Base-by-base conservation (phyloP, 306 rosid species). In the Pyrus betulifolia region DNA sequence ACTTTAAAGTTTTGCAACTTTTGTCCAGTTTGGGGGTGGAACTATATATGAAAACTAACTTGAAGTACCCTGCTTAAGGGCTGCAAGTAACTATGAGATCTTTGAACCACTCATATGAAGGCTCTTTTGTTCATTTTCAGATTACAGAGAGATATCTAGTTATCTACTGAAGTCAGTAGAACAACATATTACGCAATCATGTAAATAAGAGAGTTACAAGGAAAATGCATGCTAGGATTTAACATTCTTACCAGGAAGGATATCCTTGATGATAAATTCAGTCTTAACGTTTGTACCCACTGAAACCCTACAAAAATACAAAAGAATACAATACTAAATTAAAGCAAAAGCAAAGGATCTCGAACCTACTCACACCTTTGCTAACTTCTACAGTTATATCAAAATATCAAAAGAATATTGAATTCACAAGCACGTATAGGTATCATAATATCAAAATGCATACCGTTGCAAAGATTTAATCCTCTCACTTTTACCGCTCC, bases 231-330 rank as follows among this genome's bases (percentile, higher is more conserved):
- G 18, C 55, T 17, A 2, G 54, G 64, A 33, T 55, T 74, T 62
- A 35, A 22, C 31, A 62, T 74, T 64, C 85, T 70, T 86, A 93
- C 98, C 92, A 75, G 78, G 64, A 82, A 17, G 55, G 98, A 84
- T 82, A 84, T 93, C 80, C 88, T 86, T 54, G 85, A 72, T 42
- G 87, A 69, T 74, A 83, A 74, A 45, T 77, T 83, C 69, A 35
- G 69, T 63, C 80, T 77, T 87, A 51, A 77, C 27, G 68, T 86
- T 74, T 73, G 86, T 70, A 87, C 88, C 85, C n/a, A 80, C 79
- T 55, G 84, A 75, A 82, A 78, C 76, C 87, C 97, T 93, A 67
- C 22, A 80, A 67, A 75, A 63, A 68, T 72, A 75, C 72, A 79
- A 6, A 78, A 52, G 8, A 79, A 28, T 79, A 58, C 42, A 49